Base-by-base conservation (phyloP, 768 basidiomycete species). In the Collybia nuda region DNA sequence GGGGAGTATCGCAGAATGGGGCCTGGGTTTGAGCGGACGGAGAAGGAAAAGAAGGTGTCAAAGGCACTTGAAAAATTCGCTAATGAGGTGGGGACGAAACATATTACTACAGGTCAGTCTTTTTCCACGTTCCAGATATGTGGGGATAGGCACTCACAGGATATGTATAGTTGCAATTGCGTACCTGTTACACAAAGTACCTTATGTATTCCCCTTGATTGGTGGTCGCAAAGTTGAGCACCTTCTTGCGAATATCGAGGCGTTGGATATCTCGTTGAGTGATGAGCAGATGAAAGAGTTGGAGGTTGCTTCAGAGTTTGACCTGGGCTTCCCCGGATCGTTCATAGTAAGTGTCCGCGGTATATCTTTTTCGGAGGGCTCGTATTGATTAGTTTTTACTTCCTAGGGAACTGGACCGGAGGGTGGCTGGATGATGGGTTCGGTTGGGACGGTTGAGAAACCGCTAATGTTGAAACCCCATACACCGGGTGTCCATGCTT, bases 221-320 rank as follows among this genome's bases (percentile, higher is more conserved):
- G 79, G 79, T 4, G 75, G 78, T 0, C 69, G 78, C 45, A 84
- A 80, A 56, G 62, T 79, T 37, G 78, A 79, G 58, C 77, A 83
- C 29, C 61, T 83, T 17, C 41, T 65, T 38, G 71, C 71, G 39
- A 84, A 82, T 56, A 48, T 82, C 18, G 72, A 81, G 56, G 79
- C 80, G 2, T 60, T 82, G 5, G 68, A 73, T 11, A 75, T 84
- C 32, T 53, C 65, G 0, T 71, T 82, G 40, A 71, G 71, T 1
- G 54, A 65, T 0, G 73, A 74, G 36, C 78, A 82, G 17, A 74
- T 81, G 35, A 62, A 67, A 29, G 69, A 65, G 36, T 53, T 84
- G 12, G 80, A 83, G 44, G 59, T 65, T 19, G 60, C 67, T 5
- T 42, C 70, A 9, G 70, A 73, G 0, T 79, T 82, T 53, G 71